Base-by-base conservation (phyloP, 148 eudicot genomes). In the Pharnaceum exiguum region DNA sequence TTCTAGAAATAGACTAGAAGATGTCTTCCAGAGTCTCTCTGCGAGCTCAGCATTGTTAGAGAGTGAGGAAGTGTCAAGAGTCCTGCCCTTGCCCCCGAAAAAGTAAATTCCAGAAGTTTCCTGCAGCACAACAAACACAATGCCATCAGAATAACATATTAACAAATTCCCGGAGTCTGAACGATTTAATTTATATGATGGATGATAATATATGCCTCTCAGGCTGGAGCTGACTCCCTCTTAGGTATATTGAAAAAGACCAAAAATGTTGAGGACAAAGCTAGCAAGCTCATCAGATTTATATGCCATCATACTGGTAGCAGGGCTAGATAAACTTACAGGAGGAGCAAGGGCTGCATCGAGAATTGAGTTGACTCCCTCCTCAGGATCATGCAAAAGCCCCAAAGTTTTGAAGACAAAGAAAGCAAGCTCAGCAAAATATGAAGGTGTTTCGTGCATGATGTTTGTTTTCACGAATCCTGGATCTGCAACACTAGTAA, bases 331-430 rank as follows among this genome's bases (percentile, higher is more conserved):
- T 46, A 46, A 51, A 72, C 88, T 79, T 75, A 91, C 98, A 4
- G 90, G 84, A 48, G 95, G 86, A 57, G 96, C 82, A 39, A 87
- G 88, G 51, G 90, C 82, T 45, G 98, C 96, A 72, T 91, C 96
- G 15, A 91, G 71, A 66, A 77, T 67, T 58, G 96, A 79, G 56
- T 55, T 6, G 43, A 74, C 65, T 10, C 94, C 97, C 51, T 57
- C 51, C 64, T 87, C 81, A 43, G 96, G 84, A 24, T 43, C 60
- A 42, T 85, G 94, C 68, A 88, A 64, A 55, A 90, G 78, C 13
- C 86, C 83, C 55, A 87, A 50, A 66, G 82, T 65, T 55, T 72
- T 81, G 68, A 89, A 51, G 39, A 52, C 76, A 1, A 59, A 18
- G 73, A 63, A 71, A 39, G 95, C 87, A 33, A 78, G 31, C 18